These are phyloP conservation scores for Tillandsia fasciculata DNA, from an alignment of 176 grass and related monocot species.

Conservation along the genomic window DNA sequence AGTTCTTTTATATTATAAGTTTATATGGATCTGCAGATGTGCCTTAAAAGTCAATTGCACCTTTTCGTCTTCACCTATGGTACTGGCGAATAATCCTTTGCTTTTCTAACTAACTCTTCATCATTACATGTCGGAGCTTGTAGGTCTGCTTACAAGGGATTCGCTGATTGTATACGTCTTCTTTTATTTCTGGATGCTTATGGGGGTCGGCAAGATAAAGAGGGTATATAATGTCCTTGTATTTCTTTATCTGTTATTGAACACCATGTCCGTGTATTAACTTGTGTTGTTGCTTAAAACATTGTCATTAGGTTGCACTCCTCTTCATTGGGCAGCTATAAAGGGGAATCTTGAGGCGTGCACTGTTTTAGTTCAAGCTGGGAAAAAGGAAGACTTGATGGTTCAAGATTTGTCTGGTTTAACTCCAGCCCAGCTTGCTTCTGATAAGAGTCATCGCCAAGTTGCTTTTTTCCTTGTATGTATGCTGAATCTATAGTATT, in stretches of 20 bases:
- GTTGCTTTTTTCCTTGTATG: constrained; percentile 96
- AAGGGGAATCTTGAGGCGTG: constrained; percentile 84
- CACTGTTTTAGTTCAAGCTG: constrained; percentile 88
- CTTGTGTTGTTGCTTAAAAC: background rate
- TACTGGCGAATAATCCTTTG: background rate
- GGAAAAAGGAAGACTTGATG: constrained; percentile 89
- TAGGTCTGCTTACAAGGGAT: constrained; percentile 99
- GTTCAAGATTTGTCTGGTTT: constrained; percentile 87
- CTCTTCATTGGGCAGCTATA: constrained; percentile 98
- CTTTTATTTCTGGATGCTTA: constrained; percentile 98
- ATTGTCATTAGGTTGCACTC: constrained; percentile 71
- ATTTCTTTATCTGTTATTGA: background rate
- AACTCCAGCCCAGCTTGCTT: constrained; percentile 83
- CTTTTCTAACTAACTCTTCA: background rate
- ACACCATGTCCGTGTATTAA: background rate
- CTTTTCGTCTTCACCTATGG: background rate
- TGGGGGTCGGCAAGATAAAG: constrained; percentile 80
- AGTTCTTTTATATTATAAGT: background rate
- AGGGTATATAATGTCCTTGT: constrained; percentile 42
- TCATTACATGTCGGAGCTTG: constrained; percentile 11
- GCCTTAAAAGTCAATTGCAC: background rate
- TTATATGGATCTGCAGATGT: background rate
- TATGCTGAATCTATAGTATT: constrained; percentile 20
- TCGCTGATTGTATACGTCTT: constrained; percentile 80
- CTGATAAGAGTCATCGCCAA: constrained; percentile 85